These are phyloP conservation scores for Emericellopsis atlantica DNA, from an alignment of 2,329 filamentous ascomycete species.

Conservation along the genomic window DNA sequence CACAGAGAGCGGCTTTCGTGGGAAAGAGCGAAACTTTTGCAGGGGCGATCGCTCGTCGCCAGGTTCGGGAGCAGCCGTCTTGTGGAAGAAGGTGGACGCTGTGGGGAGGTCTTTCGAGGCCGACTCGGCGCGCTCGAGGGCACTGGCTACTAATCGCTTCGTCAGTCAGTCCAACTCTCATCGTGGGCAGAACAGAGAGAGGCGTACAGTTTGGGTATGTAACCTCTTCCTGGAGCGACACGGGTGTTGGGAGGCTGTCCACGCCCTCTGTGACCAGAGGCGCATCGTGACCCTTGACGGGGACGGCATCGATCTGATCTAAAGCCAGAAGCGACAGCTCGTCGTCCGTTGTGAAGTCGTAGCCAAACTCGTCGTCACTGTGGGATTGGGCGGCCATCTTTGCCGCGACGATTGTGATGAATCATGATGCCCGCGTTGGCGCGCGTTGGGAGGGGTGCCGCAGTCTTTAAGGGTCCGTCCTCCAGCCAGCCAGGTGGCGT, in stretches of 20 bases:
- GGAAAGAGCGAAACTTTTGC: constrained; percentile 64
- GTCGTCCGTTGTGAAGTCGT: constrained; percentile 32
- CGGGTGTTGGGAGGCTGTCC: constrained; percentile 4
- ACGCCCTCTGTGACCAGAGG: neutral
- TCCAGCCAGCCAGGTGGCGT: neutral
- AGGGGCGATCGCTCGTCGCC: constrained; percentile 43
- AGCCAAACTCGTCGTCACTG: constrained; percentile 30
- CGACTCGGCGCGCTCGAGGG: constrained; percentile 15
- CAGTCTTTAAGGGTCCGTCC: no score
- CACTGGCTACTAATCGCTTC: constrained; percentile 51
- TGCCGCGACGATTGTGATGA: neutral
- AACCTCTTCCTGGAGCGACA: constrained; percentile 14
- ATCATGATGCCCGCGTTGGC: neutral
- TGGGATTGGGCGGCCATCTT: constrained; percentile 8
- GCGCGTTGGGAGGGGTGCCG: no score
- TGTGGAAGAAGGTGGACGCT: no score
- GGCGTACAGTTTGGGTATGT: constrained; percentile 41
- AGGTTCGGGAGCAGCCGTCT: no score
- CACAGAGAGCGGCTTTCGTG: constrained; percentile 70
- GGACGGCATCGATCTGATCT: constrained; percentile 11
- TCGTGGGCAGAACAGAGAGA: neutral
- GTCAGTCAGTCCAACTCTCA: constrained; percentile 38
- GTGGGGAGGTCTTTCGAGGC: neutral
- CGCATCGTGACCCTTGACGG: constrained; percentile 6
- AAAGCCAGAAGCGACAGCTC: constrained; percentile 26